A percentile compares a stretch with the other conserved stretches of the same genome.
Conservation (phyloP, 148 eudicot species). For the Rhododendron ovatum region DNA sequence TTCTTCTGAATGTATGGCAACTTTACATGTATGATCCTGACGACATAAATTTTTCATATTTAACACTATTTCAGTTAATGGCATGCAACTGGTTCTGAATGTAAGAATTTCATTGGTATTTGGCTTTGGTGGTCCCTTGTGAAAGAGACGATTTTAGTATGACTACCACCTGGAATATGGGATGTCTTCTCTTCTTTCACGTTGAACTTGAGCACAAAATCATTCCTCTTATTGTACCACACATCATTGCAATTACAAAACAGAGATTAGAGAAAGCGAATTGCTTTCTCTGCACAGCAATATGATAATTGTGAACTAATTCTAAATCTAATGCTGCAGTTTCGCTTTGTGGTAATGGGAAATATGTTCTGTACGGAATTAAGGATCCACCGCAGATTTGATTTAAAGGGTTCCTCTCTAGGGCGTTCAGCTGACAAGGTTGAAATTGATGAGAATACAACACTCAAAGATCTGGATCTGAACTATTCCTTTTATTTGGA, state of each 20-base stretch:
- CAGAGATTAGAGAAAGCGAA: neutral
- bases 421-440: conserved; percentile 93
- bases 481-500: conserved; percentile 87
- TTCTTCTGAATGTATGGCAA: neutral
- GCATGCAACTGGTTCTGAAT: neutral
- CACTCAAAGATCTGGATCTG: conserved; percentile 93
- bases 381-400: conserved; percentile 94
- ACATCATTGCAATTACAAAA: neutral
- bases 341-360: conserved; percentile 98
- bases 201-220: neutral
- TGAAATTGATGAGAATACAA: conserved; percentile 94
- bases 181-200: neutral
- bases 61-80: neutral
- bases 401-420: conserved; percentile 88
- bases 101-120: neutral
- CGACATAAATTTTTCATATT: neutral
- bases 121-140: neutral
- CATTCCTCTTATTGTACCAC: neutral
- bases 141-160: neutral
- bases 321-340: conserved; percentile 48
- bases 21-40: neutral
- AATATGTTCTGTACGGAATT: conserved; percentile 98
- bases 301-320: conserved; percentile 6
- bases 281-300: neutral
- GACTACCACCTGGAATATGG: neutral